Base-by-base conservation (phyloP, 192 early-diverging fungal genomes). In the Backusella macrospora region DNA sequence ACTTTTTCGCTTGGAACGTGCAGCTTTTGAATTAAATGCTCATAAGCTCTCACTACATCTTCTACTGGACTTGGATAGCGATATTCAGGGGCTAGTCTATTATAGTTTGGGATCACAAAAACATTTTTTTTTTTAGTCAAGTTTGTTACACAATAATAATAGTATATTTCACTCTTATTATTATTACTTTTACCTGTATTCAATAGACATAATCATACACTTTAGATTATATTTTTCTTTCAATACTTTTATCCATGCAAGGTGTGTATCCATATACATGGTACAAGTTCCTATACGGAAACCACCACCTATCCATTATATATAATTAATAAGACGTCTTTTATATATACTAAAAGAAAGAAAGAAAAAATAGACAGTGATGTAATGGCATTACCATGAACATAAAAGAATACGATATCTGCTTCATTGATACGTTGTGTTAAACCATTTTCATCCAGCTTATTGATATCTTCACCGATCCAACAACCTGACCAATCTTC, bases 231-330 rank as follows among this genome's bases (percentile, higher is more conserved):
- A 74, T 68, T 82, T 73, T 34, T 75, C 73, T 55, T 73, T 78
- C 14, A 76, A 39, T 42, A 62, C 47, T 5, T 68, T 75, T 16
- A 82, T 71, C 80, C 80, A 82, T 21, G 67, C 67, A 37, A 82
- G 65, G 23, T 78, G 59, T 23, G 80, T 75, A 26, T 82, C 80
- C 76, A 78, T 78, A 10, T 75, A 82, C 80, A 82, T 82, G 55
- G 80, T 82, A 37, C 73, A 66, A 4, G 34, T 78, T 4, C 80
- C 80, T 14, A 82, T 74, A 62, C 80, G 80, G 43, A 82, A 82
- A 49, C 80, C 80, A 44, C 80, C 80, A 66, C 78, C 78, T 80
- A 75, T 68, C 7, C 37, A 40, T 23, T 45, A 34, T 23, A 66
- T 15, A 45, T 21, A 68, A 29, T 46, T 29, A 46, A 26, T 29